Evolutionary conservation across 208 protist species (phyloP).

Genomic region (Polymyxa betae): DNA sequence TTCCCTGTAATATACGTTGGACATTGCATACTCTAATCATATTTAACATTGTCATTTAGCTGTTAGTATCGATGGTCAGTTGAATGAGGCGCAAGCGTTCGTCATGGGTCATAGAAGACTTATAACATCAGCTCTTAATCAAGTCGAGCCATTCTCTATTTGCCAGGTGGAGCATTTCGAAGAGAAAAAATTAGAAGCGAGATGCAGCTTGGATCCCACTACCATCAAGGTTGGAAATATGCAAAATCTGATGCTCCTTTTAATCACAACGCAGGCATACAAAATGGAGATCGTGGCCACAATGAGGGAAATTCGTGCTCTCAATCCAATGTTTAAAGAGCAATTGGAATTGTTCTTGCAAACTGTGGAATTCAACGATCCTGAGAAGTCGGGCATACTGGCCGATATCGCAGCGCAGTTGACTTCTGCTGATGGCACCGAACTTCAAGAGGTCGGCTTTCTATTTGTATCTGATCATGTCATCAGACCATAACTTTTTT

Average conservation of each 20-base stretch:
- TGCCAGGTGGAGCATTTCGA: background rate
- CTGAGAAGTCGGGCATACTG: constrained; percentile 55
- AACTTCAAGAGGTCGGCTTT: constrained; percentile 58
- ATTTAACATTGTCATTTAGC: background rate
- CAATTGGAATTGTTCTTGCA: constrained; percentile 70
- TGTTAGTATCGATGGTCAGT: too few species aligned
- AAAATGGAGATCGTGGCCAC: constrained; percentile 64
- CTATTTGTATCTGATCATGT: too few species aligned
- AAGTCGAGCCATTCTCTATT: background rate
- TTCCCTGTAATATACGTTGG: background rate
- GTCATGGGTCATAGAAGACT: constrained; percentile 10
- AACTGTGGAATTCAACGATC: background rate
- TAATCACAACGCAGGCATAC: constrained; percentile 55
- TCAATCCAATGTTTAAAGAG: constrained; percentile 68
- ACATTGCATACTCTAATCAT: constrained; percentile 40
- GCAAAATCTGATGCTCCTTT: too few species aligned
- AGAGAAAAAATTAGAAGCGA: background rate
- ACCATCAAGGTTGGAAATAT: too few species aligned
- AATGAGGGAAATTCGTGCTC: constrained; percentile 61
- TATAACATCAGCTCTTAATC: background rate
- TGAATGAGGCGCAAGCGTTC: constrained; percentile 11
- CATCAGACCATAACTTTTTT: too few species aligned
- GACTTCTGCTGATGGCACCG: constrained; percentile 46
- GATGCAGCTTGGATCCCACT: background rate
- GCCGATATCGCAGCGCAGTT: constrained; percentile 59